Evolutionary conservation across 352 stramenopile species (phyloP).

Genomic region (Phytophthora citricola): DNA sequence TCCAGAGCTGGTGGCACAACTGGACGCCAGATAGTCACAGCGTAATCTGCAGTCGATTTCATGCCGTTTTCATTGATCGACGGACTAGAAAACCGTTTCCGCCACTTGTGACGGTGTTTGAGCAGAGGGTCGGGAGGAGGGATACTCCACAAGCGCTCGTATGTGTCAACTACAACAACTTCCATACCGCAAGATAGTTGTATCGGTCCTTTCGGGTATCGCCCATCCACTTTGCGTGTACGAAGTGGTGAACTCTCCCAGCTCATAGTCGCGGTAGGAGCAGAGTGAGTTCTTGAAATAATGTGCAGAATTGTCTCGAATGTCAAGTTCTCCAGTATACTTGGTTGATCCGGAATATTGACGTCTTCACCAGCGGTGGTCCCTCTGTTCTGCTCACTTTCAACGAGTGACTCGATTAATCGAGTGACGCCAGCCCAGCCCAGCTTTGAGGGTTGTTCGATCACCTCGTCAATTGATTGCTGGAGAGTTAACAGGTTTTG

Average conservation of each 20-base stretch:
- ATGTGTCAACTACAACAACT: constrained; percentile 74
- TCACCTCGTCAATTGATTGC: constrained; percentile 54
- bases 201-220: constrained; percentile 79
- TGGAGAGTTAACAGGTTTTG: constrained; percentile 63
- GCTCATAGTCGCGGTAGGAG: constrained; percentile 35
- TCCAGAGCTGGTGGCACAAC: constrained; percentile 51
- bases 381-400: constrained; percentile 14
- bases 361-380: constrained; percentile 18
- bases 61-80: constrained; percentile 25
- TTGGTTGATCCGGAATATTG: constrained; percentile 21
- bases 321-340: constrained; percentile 68
- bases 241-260: constrained; percentile 61
- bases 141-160: constrained; percentile 85
- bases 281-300: constrained; percentile 66
- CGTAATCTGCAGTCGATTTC: constrained; percentile 56
- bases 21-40: constrained; percentile 82
- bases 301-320: constrained; percentile 85
- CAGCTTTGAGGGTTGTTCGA: constrained; percentile 16
- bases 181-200: constrained; percentile 73
- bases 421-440: constrained; percentile 31
- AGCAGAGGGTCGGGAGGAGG: constrained; percentile 79
- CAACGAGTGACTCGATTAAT: constrained; percentile 41
- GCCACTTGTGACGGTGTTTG: constrained; percentile 85
- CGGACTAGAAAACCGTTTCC: constrained; percentile 48
- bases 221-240: constrained; percentile 46